A percentile compares a stretch with the other conserved stretches of the same genome.
These are phyloP conservation scores for Colletotrichum tofieldiae DNA, from an alignment of 2,329 filamentous ascomycete genomes.

Conservation along the genomic window DNA sequence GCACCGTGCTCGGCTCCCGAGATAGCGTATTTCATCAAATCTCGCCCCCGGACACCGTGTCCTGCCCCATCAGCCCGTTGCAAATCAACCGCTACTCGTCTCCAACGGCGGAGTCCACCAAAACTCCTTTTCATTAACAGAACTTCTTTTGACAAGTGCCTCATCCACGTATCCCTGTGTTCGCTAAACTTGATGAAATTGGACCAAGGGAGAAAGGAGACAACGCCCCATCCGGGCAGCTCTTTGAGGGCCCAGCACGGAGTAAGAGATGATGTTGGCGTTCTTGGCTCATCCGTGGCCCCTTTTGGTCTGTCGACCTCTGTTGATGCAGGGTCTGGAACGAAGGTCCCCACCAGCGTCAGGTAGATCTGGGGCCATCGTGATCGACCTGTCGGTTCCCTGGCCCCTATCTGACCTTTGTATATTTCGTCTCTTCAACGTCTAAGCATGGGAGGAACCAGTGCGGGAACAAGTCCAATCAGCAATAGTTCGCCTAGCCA, in stretches of 20 bases:
- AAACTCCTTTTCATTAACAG: not conserved
- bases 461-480: not conserved
- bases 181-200: not conserved
- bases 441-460: not conserved
- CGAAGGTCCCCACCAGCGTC: not conserved
- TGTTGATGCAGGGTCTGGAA: not conserved
- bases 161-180: not conserved
- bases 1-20: constrained; percentile 2
- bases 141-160: not conserved
- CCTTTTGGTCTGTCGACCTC: not conserved
- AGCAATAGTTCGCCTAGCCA: not conserved
- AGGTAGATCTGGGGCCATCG: not conserved
- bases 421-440: not conserved
- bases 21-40: not conserved
- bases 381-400: not conserved
- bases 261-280: not conserved
- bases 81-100: not conserved
- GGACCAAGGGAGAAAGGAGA: not conserved
- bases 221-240: not conserved
- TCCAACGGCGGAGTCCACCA: not conserved
- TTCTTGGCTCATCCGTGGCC: not conserved
- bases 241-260: not conserved
- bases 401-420: not conserved
- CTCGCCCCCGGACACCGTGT: not conserved
- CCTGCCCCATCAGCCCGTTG: not conserved